Percentiles rank a stretch among this genome's conserved stretches.
These are phyloP conservation scores for Pinus tabuliformis DNA, from an alignment of 75 land plant genomes.

Conservation along the genomic window DNA sequence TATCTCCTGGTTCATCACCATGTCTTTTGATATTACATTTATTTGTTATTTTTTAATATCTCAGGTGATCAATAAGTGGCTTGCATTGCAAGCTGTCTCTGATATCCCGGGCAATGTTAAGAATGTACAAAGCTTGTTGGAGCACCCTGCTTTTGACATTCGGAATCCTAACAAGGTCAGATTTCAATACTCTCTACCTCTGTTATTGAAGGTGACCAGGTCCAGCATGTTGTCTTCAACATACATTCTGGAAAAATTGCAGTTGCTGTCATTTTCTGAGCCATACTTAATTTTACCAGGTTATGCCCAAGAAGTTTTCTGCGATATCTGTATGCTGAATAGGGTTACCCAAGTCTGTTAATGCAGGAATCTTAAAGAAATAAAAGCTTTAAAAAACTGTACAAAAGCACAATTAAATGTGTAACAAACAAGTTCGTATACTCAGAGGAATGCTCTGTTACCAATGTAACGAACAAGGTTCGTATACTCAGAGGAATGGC, in stretches of 20 bases:
- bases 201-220: background rate
- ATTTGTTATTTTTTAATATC: background rate
- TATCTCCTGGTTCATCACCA: background rate
- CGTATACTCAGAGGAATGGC: too few relatives aligned
- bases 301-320: background rate
- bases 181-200: background rate
- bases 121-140: conserved; percentile 65
- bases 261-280: background rate
- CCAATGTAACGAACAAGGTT: too few relatives aligned
- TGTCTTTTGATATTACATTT: background rate
- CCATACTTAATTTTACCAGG: background rate
- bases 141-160: conserved; percentile 93
- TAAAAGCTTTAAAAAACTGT: too few relatives aligned
- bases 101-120: conserved; percentile 91
- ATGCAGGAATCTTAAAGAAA: too few relatives aligned
- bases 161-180: conserved; percentile 91
- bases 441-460: too few relatives aligned
- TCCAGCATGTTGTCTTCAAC: background rate
- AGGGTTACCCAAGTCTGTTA: too few relatives aligned
- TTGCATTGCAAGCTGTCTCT: conserved; percentile 90
- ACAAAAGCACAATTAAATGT: too few relatives aligned
- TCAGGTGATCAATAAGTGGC: conserved; percentile 94
- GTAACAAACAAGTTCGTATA: too few relatives aligned
- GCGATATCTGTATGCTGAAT: background rate
- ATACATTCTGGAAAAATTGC: background rate